Conservation (phyloP, 805 yeast species). For the Jamesozyma hellenica region DNA sequence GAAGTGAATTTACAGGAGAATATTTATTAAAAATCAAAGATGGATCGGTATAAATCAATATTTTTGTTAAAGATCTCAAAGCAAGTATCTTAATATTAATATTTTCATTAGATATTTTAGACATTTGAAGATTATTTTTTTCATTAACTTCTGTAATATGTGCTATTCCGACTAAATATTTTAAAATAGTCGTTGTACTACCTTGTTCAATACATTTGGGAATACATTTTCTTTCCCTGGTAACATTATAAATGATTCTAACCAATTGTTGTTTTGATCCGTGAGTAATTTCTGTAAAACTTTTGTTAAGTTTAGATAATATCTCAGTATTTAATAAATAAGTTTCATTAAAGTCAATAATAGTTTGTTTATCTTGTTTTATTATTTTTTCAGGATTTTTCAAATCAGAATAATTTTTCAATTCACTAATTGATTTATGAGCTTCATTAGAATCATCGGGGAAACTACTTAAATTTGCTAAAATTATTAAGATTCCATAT, state of each 20-base stretch:
- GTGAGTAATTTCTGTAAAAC: conserved; percentile 9
- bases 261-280: conserved; percentile 27
- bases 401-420: conserved; percentile 26
- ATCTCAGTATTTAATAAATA: conserved; percentile 16
- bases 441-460: conserved; percentile 12
- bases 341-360: conserved; percentile 11
- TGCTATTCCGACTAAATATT: conserved; percentile 22
- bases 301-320: conserved; percentile 14
- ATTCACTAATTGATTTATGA: conserved; percentile 19
- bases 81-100: conserved; percentile 28
- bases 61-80: conserved; percentile 34
- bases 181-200: conserved; percentile 32
- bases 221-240: conserved; percentile 15
- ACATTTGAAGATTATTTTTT: conserved; percentile 2
- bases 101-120: background rate
- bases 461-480: conserved; percentile 27
- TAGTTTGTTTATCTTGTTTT: conserved; percentile 6
- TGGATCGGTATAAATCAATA: conserved; percentile 41
- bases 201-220: conserved; percentile 39
- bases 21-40: conserved; percentile 33
- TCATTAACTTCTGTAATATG: conserved; percentile 8
- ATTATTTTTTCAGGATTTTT: conserved; percentile 16
- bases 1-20: conserved; percentile 34
- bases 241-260: conserved; percentile 26
- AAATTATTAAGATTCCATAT: conserved; percentile 28